Conservation (phyloP, 176 grass and related monocot genomes). For the Musa beccarii region DNA sequence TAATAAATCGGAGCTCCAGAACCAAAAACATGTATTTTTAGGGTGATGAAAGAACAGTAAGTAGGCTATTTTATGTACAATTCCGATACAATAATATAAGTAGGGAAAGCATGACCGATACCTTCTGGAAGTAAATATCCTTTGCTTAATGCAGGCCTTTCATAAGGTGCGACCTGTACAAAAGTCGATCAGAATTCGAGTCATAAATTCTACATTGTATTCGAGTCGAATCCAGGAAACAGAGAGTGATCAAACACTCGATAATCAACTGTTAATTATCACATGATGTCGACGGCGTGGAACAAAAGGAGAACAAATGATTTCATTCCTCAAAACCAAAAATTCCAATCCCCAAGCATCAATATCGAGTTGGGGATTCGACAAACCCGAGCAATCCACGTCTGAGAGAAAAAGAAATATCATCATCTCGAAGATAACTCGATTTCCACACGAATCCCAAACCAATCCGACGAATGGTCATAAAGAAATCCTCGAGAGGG, state of each 20-base stretch:
- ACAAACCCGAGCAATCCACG: neutral
- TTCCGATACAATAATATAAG: no score
- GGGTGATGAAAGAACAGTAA: no score
- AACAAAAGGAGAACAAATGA: neutral
- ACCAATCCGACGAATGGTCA: neutral
- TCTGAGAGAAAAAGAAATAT: neutral
- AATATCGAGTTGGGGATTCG: neutral
- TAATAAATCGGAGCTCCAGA: neutral
- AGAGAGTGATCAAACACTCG: neutral
- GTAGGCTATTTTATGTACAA: no score
- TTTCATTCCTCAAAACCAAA: neutral
- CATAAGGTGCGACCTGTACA: constrained; percentile 56
- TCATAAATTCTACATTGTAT: neutral
- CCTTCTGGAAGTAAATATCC: constrained; percentile 44
- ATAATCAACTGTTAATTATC: neutral
- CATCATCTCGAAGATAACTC: neutral
- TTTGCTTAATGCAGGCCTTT: constrained; percentile 67
- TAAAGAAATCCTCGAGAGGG: neutral
- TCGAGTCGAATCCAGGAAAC: neutral
- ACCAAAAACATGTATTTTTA: no score
- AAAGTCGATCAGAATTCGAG: neutral
- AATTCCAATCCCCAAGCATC: neutral
- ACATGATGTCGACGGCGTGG: neutral
- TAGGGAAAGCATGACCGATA: neutral
- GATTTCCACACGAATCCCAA: neutral